Conservation (phyloP, 805 yeast genomes). For the Suhomyces faveliae region DNA sequence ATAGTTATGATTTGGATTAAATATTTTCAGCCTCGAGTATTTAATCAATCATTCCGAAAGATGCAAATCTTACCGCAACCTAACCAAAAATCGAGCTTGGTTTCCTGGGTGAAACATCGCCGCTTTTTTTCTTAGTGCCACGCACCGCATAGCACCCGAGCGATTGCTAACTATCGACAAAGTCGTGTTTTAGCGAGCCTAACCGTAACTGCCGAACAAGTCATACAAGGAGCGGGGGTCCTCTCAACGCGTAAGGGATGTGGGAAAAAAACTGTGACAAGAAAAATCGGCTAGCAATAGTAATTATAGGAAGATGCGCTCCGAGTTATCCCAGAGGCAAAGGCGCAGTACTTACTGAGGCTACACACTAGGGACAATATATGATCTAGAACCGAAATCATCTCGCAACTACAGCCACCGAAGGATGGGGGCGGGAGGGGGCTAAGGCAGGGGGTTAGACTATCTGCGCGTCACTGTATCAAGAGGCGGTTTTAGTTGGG, state of each 20-base stretch:
- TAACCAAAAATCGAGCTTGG: not conserved
- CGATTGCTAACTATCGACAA: not conserved
- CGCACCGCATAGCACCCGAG: not conserved
- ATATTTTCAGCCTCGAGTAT: not conserved
- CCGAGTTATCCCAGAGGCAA: not conserved
- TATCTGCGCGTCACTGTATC: not conserved
- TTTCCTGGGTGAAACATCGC: not conserved
- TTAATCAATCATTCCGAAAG: not conserved
- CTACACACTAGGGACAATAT: not conserved
- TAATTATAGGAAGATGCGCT: not conserved
- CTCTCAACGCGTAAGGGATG: not conserved
- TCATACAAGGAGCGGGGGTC: not conserved
- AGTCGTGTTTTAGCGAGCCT: not conserved
- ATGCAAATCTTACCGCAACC: not conserved
- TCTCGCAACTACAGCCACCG: not conserved
- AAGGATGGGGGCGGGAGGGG: no score
- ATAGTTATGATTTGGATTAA: not conserved
- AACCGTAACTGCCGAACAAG: not conserved
- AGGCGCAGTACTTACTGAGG: not conserved
- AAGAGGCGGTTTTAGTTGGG: not conserved
- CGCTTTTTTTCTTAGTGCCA: not conserved
- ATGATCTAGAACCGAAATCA: not conserved
- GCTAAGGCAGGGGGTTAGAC: not conserved
- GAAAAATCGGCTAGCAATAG: not conserved
- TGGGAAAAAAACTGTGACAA: not conserved